These are phyloP conservation scores for Parsonsia alboflavescens DNA, from an alignment of 257 asterid species.

Conservation along the genomic window DNA sequence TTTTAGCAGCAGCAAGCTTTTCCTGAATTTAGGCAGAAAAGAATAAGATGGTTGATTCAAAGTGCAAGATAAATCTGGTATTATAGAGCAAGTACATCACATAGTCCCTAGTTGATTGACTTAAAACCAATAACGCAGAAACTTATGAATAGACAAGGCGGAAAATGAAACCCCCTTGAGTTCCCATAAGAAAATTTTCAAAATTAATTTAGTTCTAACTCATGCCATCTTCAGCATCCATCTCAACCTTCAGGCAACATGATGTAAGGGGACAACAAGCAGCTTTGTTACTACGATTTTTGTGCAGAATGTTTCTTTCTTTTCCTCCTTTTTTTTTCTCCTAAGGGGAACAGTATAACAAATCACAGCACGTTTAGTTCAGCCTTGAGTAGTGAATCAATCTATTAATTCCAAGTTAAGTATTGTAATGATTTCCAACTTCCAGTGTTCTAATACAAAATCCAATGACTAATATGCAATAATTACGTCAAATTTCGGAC, in stretches of 20 bases:
- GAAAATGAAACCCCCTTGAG: background rate
- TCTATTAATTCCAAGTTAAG: background rate
- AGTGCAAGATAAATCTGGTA: background rate
- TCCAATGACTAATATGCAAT: background rate
- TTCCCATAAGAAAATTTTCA: too few relatives aligned
- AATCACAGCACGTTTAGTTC: background rate
- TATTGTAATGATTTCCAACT: background rate
- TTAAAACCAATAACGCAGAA: background rate
- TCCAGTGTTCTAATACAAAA: background rate
- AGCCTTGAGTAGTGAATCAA: too few relatives aligned
- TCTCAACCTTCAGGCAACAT: background rate
- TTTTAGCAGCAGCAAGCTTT: slow-evolving; percentile 78
- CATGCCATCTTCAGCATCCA: background rate
- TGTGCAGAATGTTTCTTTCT: background rate
- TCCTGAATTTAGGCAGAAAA: slow-evolving; percentile 32
- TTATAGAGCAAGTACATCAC: background rate
- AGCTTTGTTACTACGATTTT: background rate
- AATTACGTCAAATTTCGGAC: background rate
- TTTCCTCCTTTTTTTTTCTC: background rate
- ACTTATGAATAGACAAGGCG: background rate
- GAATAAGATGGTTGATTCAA: slow-evolving; percentile 4
- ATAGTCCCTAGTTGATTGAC: too few relatives aligned
- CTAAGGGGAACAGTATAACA: background rate
- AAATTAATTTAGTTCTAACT: background rate
- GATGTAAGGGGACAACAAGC: background rate